phyloP scores from a whole-genome alignment of 768 basidiomycete species.

The Boletus rubroflammeus region DNA sequence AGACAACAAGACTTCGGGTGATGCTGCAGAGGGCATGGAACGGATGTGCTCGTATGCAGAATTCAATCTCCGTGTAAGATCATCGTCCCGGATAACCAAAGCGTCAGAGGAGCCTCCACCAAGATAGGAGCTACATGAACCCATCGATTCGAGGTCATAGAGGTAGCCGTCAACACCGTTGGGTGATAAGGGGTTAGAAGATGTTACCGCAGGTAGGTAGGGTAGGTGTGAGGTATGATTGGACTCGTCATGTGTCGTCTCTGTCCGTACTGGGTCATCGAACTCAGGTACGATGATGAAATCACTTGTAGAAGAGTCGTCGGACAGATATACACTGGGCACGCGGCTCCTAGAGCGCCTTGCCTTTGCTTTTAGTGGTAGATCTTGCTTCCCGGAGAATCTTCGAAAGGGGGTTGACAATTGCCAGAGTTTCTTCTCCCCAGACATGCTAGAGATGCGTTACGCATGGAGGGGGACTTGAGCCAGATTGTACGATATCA shows the following conservation, averaged over 20 bases:
- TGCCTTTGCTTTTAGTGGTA: neutral
- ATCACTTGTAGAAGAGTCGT: conserved; percentile 10
- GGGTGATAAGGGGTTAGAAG: neutral
- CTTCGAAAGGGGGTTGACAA: conserved; percentile 23
- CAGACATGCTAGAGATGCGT: conserved; percentile 16
- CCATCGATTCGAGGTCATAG: neutral
- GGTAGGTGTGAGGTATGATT: neutral
- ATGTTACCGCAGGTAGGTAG: neutral
- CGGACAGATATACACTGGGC: conserved; percentile 23
- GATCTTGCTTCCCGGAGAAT: conserved; percentile 6
- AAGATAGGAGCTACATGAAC: neutral
- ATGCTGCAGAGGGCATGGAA: conserved; percentile 16
- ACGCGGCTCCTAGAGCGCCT: conserved; percentile 10
- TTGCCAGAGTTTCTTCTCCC: conserved; percentile 28
- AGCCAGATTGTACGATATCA: neutral
- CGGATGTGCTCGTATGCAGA: conserved; percentile 25
- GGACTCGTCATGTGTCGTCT: neutral
- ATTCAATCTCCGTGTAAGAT: conserved; percentile 21
- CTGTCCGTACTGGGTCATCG: conserved; percentile 8
- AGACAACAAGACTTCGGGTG: conserved; percentile 12
- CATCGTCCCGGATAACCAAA: conserved; percentile 6
- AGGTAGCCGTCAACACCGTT: neutral
- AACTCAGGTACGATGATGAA: conserved; percentile 27
- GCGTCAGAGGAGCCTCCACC: neutral
- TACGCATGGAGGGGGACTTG: conserved; percentile 8